A percentile compares a stretch with the other conserved stretches of the same genome.
phyloP scores from a whole-genome alignment of 73 alveolate genomes.

The Effrenium voratum region DNA sequence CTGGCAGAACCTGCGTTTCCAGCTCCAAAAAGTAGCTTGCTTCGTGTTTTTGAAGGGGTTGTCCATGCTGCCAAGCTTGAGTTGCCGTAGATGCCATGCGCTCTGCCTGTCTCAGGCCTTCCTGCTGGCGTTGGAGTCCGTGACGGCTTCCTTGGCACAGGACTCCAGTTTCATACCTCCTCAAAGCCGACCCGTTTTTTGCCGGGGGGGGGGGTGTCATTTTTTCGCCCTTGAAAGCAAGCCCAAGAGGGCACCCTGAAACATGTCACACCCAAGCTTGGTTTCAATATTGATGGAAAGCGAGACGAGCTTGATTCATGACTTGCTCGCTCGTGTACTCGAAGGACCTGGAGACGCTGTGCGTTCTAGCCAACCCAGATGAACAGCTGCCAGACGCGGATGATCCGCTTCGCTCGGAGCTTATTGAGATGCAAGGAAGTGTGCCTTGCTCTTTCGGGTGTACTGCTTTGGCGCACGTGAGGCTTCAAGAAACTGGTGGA shows the following conservation, averaged over 20 bases:
- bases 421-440: not conserved
- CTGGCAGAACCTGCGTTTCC: not conserved
- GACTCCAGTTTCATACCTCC: not conserved
- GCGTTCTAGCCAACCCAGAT: not conserved
- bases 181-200: too few species aligned
- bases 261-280: too few species aligned
- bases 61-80: too few species aligned
- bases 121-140: slow-evolving; percentile 59
- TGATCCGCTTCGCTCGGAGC: slow-evolving; percentile 44
- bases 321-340: too few species aligned
- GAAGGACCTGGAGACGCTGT: slow-evolving; percentile 23
- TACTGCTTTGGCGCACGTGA: not conserved
- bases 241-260: too few species aligned
- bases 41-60: not conserved
- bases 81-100: not conserved
- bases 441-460: not conserved
- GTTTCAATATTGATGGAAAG: too few species aligned
- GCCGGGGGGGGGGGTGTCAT: too few species aligned
- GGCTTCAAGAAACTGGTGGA: slow-evolving; percentile 54
- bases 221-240: too few species aligned
- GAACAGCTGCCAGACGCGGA: not conserved
- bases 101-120: slow-evolving; percentile 31
- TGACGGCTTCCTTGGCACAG: slow-evolving; percentile 75
- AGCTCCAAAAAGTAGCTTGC: not conserved
- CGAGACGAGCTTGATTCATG: too few species aligned